Conservation (phyloP, 2,329 filamentous ascomycete species). For the Aquanectria penicillioides region DNA sequence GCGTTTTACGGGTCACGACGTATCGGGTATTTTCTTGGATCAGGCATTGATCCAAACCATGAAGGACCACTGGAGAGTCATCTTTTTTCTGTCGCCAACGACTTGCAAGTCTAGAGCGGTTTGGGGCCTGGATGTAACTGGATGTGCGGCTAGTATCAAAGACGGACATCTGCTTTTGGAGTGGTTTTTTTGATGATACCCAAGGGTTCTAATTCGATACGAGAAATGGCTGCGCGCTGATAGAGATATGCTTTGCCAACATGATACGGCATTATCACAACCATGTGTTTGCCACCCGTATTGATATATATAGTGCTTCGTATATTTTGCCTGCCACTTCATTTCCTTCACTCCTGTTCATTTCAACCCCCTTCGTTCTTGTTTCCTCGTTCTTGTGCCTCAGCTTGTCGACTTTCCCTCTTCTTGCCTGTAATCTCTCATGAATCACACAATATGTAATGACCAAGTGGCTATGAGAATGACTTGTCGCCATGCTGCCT, state of each 20-base stretch:
- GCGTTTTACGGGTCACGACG: slow-evolving; percentile 24
- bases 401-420: no score
- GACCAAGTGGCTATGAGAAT: not conserved
- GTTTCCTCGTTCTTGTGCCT: no score
- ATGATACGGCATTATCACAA: slow-evolving; percentile 20
- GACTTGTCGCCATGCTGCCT: slow-evolving; percentile 27
- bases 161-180: slow-evolving; percentile 41
- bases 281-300: slow-evolving; percentile 15
- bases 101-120: slow-evolving; percentile 15
- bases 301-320: slow-evolving; percentile 9
- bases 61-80: slow-evolving; percentile 16
- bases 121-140: slow-evolving; percentile 32
- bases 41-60: slow-evolving; percentile 9
- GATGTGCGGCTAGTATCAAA: slow-evolving; percentile 42
- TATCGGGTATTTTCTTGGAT: slow-evolving; percentile 24
- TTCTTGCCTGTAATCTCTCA: no score
- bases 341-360: not conserved
- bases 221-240: slow-evolving; percentile 27
- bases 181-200: slow-evolving; percentile 48
- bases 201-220: slow-evolving; percentile 39
- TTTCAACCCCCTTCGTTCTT: not conserved
- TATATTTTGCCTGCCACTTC: not conserved
- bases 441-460: no score
- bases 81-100: slow-evolving; percentile 15
- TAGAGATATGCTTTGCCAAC: slow-evolving; percentile 24